Evolutionary conservation across 2,329 filamentous ascomycete species (phyloP).

Genomic region (Arthroderma sp.): DNA sequence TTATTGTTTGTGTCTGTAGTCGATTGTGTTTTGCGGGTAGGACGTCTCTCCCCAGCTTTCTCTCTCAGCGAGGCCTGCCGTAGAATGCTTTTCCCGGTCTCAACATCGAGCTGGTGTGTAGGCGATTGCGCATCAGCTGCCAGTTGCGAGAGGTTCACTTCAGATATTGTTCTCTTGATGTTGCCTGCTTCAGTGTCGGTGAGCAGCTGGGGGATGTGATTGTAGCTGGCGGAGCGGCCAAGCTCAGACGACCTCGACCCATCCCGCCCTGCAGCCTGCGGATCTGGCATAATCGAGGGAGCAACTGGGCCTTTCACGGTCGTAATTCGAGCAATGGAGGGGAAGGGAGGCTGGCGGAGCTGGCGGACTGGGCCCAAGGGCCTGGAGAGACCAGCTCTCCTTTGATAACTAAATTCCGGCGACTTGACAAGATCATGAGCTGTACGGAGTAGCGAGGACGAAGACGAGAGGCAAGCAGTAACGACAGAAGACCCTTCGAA

Average conservation of each 20-base stretch:
- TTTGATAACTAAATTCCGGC: conserved; percentile 17
- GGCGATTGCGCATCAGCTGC: conserved; percentile 25
- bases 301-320: conserved; percentile 9
- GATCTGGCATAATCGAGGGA: conserved; percentile 26
- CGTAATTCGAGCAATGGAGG: conserved; percentile 14
- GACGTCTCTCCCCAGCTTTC: conserved; percentile 10
- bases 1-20: neutral
- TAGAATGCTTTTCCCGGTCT: conserved; percentile 32
- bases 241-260: conserved; percentile 22
- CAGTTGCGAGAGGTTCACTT: conserved; percentile 33
- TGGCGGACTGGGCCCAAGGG: neutral
- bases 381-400: conserved; percentile 34
- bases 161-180: conserved; percentile 41
- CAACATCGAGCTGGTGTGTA: conserved; percentile 25
- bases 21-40: neutral
- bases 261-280: conserved; percentile 18
- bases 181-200: conserved; percentile 24
- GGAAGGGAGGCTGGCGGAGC: conserved; percentile 8
- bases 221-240: conserved; percentile 48
- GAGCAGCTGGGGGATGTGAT: conserved; percentile 37
- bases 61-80: conserved; percentile 29
- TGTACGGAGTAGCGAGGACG: too few species aligned
- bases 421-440: neutral
- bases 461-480: neutral
- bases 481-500: neutral